Conservation (phyloP, 352 stramenopile genomes). For the Lagenidium giganteum region DNA sequence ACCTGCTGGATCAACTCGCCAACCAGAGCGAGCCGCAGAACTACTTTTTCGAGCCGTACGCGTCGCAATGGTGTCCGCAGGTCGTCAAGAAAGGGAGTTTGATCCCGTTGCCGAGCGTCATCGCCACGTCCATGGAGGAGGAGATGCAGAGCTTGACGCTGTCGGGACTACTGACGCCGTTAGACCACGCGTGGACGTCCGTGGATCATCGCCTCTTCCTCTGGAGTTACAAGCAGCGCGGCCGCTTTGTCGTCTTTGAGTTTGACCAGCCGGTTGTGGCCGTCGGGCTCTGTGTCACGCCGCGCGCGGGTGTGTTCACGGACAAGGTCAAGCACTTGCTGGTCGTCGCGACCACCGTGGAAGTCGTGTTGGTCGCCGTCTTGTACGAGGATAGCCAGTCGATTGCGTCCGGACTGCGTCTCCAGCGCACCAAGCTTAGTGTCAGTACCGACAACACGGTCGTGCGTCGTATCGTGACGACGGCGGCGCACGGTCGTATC, state of each 20-base stretch:
- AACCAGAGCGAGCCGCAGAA: slow-evolving; percentile 85
- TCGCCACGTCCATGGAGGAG: slow-evolving; percentile 65
- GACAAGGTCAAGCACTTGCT: slow-evolving; percentile 92
- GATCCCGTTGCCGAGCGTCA: slow-evolving; percentile 58
- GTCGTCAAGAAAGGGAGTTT: slow-evolving; percentile 70
- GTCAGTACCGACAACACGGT: slow-evolving; percentile 93
- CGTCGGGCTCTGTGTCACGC: slow-evolving; percentile 84
- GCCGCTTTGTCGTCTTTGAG: slow-evolving; percentile 84
- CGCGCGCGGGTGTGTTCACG: slow-evolving; percentile 90
- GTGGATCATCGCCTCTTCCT: slow-evolving; percentile 93
- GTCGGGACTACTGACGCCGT: slow-evolving; percentile 89
- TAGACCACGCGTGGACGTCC: slow-evolving; percentile 93
- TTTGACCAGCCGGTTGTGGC: slow-evolving; percentile 91
- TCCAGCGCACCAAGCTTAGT: slow-evolving; percentile 85
- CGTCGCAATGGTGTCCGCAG: slow-evolving; percentile 73
- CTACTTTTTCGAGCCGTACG: slow-evolving; percentile 87
- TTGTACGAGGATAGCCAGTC: slow-evolving; percentile 57
- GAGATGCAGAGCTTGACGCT: slow-evolving; percentile 70
- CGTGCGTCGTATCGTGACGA: slow-evolving; percentile 87
- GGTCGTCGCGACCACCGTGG: slow-evolving; percentile 93
- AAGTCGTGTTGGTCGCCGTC: slow-evolving; percentile 92
- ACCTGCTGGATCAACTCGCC: slow-evolving; percentile 75
- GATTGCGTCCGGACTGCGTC: slow-evolving; percentile 13
- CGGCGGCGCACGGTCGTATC: slow-evolving; percentile 77
- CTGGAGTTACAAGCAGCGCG: slow-evolving; percentile 89